phyloP scores from a whole-genome alignment of 108 stramenopile genomes.

The Cylindrotheca fusiformis region DNA sequence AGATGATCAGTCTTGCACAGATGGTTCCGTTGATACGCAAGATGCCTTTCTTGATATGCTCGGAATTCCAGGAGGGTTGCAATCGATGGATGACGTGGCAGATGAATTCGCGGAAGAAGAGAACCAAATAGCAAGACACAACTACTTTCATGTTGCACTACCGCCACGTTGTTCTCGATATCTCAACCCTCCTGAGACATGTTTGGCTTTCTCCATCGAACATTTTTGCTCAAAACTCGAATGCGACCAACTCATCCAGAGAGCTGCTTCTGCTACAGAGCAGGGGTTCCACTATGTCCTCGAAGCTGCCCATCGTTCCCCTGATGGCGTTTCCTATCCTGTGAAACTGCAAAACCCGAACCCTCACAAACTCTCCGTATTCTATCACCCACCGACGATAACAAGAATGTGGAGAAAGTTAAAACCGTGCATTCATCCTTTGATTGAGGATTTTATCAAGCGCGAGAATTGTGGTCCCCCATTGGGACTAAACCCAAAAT shows the following conservation, averaged over 20 bases:
- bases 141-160: background rate
- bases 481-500: constrained; percentile 62
- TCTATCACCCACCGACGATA: constrained; percentile 30
- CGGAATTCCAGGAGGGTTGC: background rate
- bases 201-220: constrained; percentile 42
- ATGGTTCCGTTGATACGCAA: background rate
- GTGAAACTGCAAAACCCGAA: constrained; percentile 60
- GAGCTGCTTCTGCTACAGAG: background rate
- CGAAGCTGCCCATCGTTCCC: constrained; percentile 51
- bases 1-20: no score
- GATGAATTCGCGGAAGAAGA: constrained; percentile 42
- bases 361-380: constrained; percentile 70
- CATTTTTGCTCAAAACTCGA: constrained; percentile 37
- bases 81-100: background rate
- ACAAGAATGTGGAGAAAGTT: constrained; percentile 30
- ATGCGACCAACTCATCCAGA: constrained; percentile 46
- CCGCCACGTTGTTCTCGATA: constrained; percentile 49
- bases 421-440: constrained; percentile 5
- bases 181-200: constrained; percentile 38
- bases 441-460: constrained; percentile 24
- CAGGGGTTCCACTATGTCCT: constrained; percentile 52
- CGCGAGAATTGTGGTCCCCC: constrained; percentile 35
- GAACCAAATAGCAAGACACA: constrained; percentile 21
- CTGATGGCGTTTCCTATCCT: constrained; percentile 41
- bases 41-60: constrained; percentile 10